These are phyloP conservation scores for Metschnikowia baotianmanensis DNA, from an alignment of 805 yeast species.

Conservation along the genomic window DNA sequence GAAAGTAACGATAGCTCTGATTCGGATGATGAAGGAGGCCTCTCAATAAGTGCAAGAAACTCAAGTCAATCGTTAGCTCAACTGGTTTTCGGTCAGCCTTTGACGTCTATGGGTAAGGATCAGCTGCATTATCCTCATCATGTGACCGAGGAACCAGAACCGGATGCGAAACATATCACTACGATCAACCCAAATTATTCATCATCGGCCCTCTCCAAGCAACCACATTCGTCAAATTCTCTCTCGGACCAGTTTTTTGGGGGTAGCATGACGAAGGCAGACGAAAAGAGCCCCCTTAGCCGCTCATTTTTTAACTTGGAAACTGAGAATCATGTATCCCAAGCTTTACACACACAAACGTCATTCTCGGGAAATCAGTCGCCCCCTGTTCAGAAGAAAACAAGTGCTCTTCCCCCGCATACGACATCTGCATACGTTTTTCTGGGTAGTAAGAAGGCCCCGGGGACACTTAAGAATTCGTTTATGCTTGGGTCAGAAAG, in stretches of 20 bases:
- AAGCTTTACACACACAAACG: constrained; percentile 3
- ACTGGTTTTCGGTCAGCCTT: constrained; percentile 32
- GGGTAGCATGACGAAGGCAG: constrained; percentile 19
- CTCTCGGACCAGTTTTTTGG: constrained; percentile 40
- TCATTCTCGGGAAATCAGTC: constrained; percentile 15
- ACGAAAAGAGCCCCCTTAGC: constrained; percentile 10
- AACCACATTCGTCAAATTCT: constrained; percentile 41
- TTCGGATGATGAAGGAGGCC: constrained; percentile 33
- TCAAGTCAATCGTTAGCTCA: constrained; percentile 45
- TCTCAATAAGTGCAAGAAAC: constrained; percentile 37
- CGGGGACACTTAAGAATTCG: constrained; percentile 19
- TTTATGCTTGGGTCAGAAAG: constrained; percentile 39
- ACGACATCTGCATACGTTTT: constrained; percentile 43
- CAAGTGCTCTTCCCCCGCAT: constrained; percentile 43
- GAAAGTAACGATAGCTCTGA: constrained; percentile 20
- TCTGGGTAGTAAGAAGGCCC: constrained; percentile 25
- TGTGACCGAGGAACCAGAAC: constrained; percentile 22
- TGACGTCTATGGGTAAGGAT: constrained; percentile 17
- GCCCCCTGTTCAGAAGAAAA: constrained; percentile 29
- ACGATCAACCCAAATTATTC: constrained; percentile 36
- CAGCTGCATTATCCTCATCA: constrained; percentile 23
- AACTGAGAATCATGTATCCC: constrained; percentile 5
- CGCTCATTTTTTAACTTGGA: constrained; percentile 16
- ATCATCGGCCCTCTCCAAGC: constrained; percentile 37
- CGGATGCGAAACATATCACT: constrained; percentile 26